Evolutionary conservation across 1,284 basidiomycete genomes (phyloP).

Genomic region (Chalciporus piperatoides): DNA sequence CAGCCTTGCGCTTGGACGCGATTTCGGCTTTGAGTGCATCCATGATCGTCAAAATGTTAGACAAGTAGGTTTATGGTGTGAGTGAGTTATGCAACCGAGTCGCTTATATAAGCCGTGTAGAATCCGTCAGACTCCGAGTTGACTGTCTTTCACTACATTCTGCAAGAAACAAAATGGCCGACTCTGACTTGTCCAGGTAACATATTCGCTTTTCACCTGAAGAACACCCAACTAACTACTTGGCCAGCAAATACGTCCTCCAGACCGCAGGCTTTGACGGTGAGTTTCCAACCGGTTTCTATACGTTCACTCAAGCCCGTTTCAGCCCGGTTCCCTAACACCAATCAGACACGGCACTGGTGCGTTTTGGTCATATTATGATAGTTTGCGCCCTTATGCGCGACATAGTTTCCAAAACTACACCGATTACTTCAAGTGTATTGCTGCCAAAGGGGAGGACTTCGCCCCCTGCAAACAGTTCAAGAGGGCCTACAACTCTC

Average conservation of each 20-base stretch:
- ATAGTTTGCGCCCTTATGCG: conserved; percentile 9
- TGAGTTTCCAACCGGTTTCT: conserved; percentile 33
- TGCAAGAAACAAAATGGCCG: conserved; percentile 50
- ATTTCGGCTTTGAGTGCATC: conserved; percentile 88
- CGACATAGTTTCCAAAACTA: conserved; percentile 89
- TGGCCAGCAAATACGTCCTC: conserved; percentile 71
- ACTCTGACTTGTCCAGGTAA: conserved; percentile 54
- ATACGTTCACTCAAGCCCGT: conserved; percentile 11
- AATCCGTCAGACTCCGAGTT: conserved; percentile 40
- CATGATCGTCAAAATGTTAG: conserved; percentile 58
- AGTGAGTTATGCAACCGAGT: conserved; percentile 1
- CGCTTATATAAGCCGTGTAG: conserved; percentile 28
- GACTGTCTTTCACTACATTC: conserved; percentile 28
- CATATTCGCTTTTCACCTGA: conserved; percentile 1
- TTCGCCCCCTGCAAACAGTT: conserved; percentile 99
- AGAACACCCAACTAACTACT: conserved; percentile 10
- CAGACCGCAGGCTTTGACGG: conserved; percentile 88
- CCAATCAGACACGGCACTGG: conserved; percentile 95
- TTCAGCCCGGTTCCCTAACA: conserved; percentile 90
- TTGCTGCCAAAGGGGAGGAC: conserved; percentile 96
- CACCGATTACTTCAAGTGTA: conserved; percentile 97
- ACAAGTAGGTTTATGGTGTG: no score
- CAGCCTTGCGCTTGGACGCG: conserved; percentile 77
- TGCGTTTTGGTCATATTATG: conserved; percentile 36
- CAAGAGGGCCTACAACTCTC: conserved; percentile 92